Conservation (phyloP, 345 rosid genomes). For the Corymbia maculata region DNA sequence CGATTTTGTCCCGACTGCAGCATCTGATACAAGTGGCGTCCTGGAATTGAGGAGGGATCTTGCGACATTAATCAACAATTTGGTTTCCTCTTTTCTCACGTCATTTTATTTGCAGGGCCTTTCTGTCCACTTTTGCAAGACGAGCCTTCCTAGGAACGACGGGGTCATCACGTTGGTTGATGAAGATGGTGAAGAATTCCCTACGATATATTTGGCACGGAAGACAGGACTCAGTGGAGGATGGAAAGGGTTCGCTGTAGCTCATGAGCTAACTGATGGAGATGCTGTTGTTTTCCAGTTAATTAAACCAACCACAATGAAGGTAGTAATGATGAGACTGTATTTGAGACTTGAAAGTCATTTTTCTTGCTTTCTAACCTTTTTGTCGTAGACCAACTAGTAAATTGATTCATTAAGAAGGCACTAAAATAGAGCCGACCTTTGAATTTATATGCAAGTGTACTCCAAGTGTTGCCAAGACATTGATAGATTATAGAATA, state of each 20-base stretch:
- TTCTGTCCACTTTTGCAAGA: slow-evolving; percentile 38
- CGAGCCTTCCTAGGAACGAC: slow-evolving; percentile 32
- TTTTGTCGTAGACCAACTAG: background rate
- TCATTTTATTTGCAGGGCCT: slow-evolving; percentile 29
- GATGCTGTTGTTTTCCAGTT: slow-evolving; percentile 59
- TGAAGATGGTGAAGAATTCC: slow-evolving; percentile 35
- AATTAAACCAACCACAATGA: slow-evolving; percentile 27
- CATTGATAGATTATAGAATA: background rate
- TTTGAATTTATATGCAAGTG: background rate
- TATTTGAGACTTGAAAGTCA: background rate
- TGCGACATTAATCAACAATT: background rate
- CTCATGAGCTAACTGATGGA: slow-evolving; percentile 57
- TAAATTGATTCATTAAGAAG: background rate
- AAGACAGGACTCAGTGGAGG: slow-evolving; percentile 63
- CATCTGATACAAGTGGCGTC: background rate
- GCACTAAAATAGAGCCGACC: background rate
- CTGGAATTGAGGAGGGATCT: background rate
- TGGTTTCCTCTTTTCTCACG: background rate
- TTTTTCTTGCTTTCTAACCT: background rate
- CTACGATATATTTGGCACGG: slow-evolving; percentile 31
- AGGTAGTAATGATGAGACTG: slow-evolving; percentile 17
- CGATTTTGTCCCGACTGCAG: background rate
- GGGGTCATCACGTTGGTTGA: slow-evolving; percentile 30
- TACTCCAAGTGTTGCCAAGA: background rate
- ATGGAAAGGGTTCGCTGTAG: slow-evolving; percentile 63